Conservation (phyloP, 2,329 filamentous ascomycete genomes). For the Apiospora sp. region DNA sequence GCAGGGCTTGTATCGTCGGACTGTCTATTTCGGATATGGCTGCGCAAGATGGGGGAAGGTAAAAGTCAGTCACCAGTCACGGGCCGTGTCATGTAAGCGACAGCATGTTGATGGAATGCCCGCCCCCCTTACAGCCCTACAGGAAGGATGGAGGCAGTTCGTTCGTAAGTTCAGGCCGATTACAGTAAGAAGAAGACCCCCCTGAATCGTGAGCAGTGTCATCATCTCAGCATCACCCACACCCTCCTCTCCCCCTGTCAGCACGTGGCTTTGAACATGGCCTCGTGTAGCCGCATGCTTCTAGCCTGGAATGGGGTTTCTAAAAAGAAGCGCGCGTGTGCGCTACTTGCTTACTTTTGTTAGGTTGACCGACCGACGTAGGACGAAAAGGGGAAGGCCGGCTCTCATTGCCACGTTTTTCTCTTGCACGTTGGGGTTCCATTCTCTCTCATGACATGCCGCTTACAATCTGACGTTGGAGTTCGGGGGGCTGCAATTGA, state of each 20-base stretch:
- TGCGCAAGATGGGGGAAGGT: background rate
- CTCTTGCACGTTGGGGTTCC: background rate
- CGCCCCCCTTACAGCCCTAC: background rate
- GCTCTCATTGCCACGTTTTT: slow-evolving; percentile 6
- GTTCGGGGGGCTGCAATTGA: background rate
- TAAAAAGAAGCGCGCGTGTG: background rate
- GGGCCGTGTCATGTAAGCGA: background rate
- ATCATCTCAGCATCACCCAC: background rate
- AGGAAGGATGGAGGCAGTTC: background rate
- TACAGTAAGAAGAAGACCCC: slow-evolving; percentile 7
- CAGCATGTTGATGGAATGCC: background rate
- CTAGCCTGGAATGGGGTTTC: background rate
- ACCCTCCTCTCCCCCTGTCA: background rate
- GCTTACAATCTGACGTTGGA: background rate
- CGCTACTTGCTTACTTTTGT: background rate
- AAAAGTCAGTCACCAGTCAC: background rate
- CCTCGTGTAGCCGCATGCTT: background rate
- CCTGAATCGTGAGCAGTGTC: background rate
- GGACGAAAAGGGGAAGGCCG: background rate
- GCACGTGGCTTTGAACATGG: background rate
- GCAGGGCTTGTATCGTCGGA: background rate
- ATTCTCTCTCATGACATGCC: background rate
- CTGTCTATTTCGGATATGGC: background rate
- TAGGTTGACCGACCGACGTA: background rate
- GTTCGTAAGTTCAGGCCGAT: background rate